Evolutionary conservation across 257 asterid genomes (phyloP).

Genomic region (Thymus quinquecostatus): DNA sequence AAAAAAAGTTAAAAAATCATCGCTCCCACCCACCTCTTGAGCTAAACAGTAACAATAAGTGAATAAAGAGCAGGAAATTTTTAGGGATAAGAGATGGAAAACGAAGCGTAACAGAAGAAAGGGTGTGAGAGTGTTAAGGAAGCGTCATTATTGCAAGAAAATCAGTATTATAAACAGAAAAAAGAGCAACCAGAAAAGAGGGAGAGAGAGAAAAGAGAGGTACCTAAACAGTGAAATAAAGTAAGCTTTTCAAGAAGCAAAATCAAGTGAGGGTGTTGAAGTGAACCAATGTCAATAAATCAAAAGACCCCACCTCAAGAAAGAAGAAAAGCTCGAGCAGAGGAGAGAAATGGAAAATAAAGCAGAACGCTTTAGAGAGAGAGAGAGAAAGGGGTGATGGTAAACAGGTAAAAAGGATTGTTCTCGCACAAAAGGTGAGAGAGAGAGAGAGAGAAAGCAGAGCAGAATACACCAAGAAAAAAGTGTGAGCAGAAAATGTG

Average conservation of each 20-base stretch:
- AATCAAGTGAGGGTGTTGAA: slow-evolving; percentile 39
- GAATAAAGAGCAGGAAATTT: slow-evolving; percentile 18
- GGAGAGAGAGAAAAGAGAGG: slow-evolving; percentile 14
- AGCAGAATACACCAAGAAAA: slow-evolving; percentile 19
- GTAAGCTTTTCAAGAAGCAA: slow-evolving; percentile 38
- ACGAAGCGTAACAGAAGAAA: slow-evolving; percentile 40
- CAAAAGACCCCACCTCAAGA: slow-evolving; percentile 43
- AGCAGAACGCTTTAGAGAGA: slow-evolving; percentile 27
- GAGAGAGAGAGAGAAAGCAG: slow-evolving; percentile 19
- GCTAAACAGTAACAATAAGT: slow-evolving; percentile 28
- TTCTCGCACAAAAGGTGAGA: slow-evolving; percentile 27
- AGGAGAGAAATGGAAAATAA: slow-evolving; percentile 18
- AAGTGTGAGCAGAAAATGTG: slow-evolving; percentile 29
- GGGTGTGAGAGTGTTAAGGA: slow-evolving; percentile 31
- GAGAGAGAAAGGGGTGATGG: slow-evolving; percentile 1
- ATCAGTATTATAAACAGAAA: slow-evolving; percentile 18
- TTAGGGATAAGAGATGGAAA: slow-evolving; percentile 23
- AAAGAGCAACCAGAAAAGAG: background rate
- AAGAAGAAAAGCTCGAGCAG: slow-evolving; percentile 35
- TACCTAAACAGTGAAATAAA: slow-evolving; percentile 44
- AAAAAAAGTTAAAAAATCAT: background rate
- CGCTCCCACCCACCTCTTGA: slow-evolving; percentile 34
- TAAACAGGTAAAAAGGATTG: slow-evolving; percentile 1
- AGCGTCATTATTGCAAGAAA: slow-evolving; percentile 39
- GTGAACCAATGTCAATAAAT: slow-evolving; percentile 40